These are phyloP conservation scores for Allium cepa DNA, from an alignment of 106 monocot genomes.

Conservation along the genomic window DNA sequence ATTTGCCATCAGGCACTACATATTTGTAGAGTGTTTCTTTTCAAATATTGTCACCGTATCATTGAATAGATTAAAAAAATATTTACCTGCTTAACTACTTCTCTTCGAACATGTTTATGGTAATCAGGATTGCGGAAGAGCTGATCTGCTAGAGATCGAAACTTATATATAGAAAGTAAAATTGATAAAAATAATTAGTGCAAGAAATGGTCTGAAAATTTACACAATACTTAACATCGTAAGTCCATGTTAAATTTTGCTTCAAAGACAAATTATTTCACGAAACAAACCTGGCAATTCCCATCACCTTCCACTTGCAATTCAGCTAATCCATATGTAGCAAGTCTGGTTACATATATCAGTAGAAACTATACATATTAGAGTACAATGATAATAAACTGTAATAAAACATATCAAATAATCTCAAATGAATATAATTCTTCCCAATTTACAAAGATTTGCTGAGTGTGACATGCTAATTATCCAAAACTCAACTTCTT, in stretches of 20 bases:
- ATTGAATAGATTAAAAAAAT: not conserved
- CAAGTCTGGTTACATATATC: slow-evolving; percentile 30
- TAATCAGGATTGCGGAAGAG: slow-evolving; percentile 87
- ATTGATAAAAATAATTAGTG: too few species aligned
- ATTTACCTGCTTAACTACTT: slow-evolving; percentile 59
- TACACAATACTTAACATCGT: too few species aligned
- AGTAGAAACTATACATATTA: not conserved
- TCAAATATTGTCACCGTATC: too few species aligned
- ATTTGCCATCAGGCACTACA: too few species aligned
- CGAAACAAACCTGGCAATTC: slow-evolving; percentile 78
- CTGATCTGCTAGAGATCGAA: slow-evolving; percentile 95
- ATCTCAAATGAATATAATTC: too few species aligned
- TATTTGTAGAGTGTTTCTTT: too few species aligned
- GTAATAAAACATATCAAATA: too few species aligned
- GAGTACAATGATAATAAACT: too few species aligned
- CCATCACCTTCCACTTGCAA: slow-evolving; percentile 93
- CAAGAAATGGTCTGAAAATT: too few species aligned
- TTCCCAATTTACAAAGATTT: too few species aligned
- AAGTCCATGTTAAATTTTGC: not conserved
- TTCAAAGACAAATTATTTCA: not conserved
- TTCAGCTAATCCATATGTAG: slow-evolving; percentile 79
- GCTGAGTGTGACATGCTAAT: too few species aligned
- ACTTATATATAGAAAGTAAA: slow-evolving; percentile 24
- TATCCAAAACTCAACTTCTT: too few species aligned
- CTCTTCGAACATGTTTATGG: slow-evolving; percentile 82